Evolutionary conservation across 192 early-diverging fungal genomes (phyloP).

Genomic region (Mortierella claussenii): DNA sequence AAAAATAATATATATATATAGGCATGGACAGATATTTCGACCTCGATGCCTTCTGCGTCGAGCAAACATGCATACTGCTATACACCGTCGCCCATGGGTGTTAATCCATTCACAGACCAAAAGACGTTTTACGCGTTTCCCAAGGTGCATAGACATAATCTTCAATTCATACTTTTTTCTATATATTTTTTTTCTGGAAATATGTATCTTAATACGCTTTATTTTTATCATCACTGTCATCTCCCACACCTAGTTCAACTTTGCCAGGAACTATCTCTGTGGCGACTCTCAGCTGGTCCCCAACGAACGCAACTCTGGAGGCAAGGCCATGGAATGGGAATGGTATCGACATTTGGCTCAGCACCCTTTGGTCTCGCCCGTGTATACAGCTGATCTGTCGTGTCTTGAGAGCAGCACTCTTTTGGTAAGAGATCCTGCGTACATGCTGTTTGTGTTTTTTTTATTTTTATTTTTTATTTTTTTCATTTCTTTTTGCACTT

Average conservation of each 20-base stretch:
- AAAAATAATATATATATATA: slow-evolving; percentile 1
- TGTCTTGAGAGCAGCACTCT: slow-evolving; percentile 13
- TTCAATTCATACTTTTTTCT: too few relatives aligned
- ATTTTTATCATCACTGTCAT: neutral
- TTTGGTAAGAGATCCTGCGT: neutral
- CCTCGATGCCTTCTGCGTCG: slow-evolving; percentile 36
- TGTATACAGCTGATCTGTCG: slow-evolving; percentile 26
- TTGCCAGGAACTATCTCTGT: slow-evolving; percentile 41
- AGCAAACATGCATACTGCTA: slow-evolving; percentile 33
- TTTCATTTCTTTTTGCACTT: neutral
- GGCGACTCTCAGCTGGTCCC: slow-evolving; percentile 24
- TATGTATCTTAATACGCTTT: too few relatives aligned
- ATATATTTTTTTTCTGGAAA: too few relatives aligned
- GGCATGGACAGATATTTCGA: slow-evolving; percentile 49
- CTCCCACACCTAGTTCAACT: slow-evolving; percentile 27
- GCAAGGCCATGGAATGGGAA: slow-evolving; percentile 32
- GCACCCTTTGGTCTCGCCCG: slow-evolving; percentile 38
- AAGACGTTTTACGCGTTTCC: slow-evolving; percentile 15
- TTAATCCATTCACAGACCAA: slow-evolving; percentile 28
- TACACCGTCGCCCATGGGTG: slow-evolving; percentile 42
- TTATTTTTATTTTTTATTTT: neutral
- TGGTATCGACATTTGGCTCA: slow-evolving; percentile 49
- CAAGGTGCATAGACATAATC: too few relatives aligned
- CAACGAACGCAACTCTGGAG: slow-evolving; percentile 23
- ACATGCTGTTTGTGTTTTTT: neutral